A percentile compares a stretch with the other conserved stretches of the same genome.
Conservation (phyloP, 169 alveolate species). For the Ichthyophthirius multifiliis region DNA sequence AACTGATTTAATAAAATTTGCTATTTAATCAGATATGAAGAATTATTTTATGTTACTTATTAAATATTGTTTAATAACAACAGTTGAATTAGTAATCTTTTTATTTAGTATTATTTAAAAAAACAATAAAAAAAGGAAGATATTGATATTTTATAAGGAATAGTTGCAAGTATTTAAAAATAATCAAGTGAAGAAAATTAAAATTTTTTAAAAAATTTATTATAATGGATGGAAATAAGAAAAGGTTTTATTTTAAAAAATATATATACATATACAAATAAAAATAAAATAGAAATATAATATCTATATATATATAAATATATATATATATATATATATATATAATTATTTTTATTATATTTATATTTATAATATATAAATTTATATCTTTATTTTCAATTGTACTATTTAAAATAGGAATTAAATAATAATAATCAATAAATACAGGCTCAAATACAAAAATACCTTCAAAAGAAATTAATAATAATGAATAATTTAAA, state of each 20-base stretch:
- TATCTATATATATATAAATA: background rate
- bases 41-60: background rate
- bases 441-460: background rate
- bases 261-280: no score
- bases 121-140: background rate
- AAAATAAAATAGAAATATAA: no score
- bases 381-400: no score
- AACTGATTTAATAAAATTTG: background rate
- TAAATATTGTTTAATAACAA: background rate
- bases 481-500: background rate
- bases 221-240: background rate
- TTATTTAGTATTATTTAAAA: background rate
- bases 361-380: no score
- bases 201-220: background rate
- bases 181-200: background rate
- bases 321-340: no score
- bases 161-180: background rate
- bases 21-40: background rate
- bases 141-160: background rate
- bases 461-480: background rate
- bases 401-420: background rate
- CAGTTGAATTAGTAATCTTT: background rate
- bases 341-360: background rate
- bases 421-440: background rate
- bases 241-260: background rate